A percentile compares a stretch with the other conserved stretches of the same genome.
These are phyloP conservation scores for Ensete ventricosum DNA, from an alignment of 176 grass and related monocot genomes.

Conservation along the genomic window DNA sequence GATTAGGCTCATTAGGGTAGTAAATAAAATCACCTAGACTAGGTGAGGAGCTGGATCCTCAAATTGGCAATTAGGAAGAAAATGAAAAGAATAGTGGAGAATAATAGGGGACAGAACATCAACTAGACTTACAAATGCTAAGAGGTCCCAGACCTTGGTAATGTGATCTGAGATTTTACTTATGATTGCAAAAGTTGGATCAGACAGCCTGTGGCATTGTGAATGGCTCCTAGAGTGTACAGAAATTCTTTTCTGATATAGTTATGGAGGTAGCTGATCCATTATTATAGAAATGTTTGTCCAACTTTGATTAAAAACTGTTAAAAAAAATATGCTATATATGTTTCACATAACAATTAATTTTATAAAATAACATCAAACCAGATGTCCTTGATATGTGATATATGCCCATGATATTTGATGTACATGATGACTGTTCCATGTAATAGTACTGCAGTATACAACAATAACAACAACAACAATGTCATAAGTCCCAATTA, in stretches of 20 bases:
- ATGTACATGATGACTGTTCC: not conserved
- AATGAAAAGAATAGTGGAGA: not conserved
- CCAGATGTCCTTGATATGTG: not conserved
- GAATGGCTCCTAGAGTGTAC: no score
- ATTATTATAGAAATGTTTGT: no score
- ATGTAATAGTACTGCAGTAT: not conserved
- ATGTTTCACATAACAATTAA: not conserved
- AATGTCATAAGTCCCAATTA: no score
- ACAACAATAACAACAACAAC: no score
- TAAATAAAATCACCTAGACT: not conserved
- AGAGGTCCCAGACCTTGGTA: not conserved
- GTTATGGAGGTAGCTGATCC: no score
- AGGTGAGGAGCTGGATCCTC: not conserved
- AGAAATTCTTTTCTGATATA: no score
- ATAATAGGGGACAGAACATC: not conserved
- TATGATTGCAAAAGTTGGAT: not conserved
- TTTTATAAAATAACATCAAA: not conserved
- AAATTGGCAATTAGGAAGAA: not conserved
- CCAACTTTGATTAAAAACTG: no score
- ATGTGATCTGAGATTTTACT: not conserved
- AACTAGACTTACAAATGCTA: not conserved
- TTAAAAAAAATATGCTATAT: no score
- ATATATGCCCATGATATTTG: not conserved
- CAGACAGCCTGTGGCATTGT: no score
- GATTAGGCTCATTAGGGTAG: not conserved